Evolutionary conservation across 2,329 filamentous ascomycete species (phyloP).

Genomic region (Tricladium varicosporioides): DNA sequence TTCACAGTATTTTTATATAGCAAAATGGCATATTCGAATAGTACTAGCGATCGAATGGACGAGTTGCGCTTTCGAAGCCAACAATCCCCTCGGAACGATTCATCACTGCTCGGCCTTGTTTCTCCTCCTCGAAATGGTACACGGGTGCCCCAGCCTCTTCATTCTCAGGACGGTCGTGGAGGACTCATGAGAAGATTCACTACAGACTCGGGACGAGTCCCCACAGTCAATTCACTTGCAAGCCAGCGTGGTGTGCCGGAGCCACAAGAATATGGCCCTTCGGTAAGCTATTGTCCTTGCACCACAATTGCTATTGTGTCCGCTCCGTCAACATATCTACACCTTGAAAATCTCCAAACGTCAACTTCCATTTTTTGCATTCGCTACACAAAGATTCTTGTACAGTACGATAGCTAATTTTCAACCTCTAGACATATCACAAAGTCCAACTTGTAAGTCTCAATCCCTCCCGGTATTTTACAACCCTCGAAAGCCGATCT

Average conservation of each 20-base stretch:
- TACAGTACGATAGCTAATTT: constrained; percentile 21
- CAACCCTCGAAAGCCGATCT: constrained; percentile 1
- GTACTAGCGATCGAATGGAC: constrained; percentile 67
- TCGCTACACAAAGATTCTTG: not conserved
- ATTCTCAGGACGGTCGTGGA: constrained; percentile 67
- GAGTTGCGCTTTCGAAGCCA: constrained; percentile 76
- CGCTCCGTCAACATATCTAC: constrained; percentile 3
- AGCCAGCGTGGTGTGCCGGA: constrained; percentile 30
- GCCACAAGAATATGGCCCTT: constrained; percentile 32
- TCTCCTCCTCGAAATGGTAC: constrained; percentile 70
- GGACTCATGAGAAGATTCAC: constrained; percentile 90
- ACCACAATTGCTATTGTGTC: constrained; percentile 20
- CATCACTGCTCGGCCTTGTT: constrained; percentile 70
- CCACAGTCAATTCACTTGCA: constrained; percentile 58
- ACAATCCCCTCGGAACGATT: constrained; percentile 74
- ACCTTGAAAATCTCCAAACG: not conserved
- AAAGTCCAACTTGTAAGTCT: constrained; percentile 74
- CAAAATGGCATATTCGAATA: constrained; percentile 63
- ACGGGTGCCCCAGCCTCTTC: constrained; percentile 56
- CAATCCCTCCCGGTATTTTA: not conserved
- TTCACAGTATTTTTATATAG: constrained; percentile 25
- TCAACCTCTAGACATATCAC: constrained; percentile 54
- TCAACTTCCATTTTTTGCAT: constrained; percentile 2
- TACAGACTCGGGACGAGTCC: constrained; percentile 81
- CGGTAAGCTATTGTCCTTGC: constrained; percentile 29